Base-by-base conservation (phyloP, 176 grass and related monocot species). In the Oryza longistaminata region DNA sequence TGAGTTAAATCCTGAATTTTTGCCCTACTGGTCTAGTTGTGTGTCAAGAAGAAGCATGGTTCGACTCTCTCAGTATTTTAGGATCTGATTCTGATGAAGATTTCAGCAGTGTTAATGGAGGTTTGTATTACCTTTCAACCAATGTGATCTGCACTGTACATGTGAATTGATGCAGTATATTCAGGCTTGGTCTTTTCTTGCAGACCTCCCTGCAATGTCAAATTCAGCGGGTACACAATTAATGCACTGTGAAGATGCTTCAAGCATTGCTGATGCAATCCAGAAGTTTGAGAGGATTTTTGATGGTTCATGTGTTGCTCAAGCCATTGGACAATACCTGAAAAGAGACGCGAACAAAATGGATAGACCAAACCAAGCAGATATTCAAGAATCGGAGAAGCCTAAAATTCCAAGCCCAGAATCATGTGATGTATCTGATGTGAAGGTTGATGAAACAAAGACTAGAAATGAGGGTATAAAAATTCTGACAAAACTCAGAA, bases 41-140 rank as follows among this genome's bases (percentile, higher is more conserved):
- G 34, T 90, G 91, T 69, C 85, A 95, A 84, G 96, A 98, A 90
- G 96, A 98, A 83, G 96, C 87, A 48, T 95, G 93, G 96, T 96
- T 96, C 39, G 91, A 96, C 82, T 96, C 91, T 48, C 80, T 96
- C 49, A 96, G 93, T 76, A 94, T 96, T 81, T 81, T 99, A 68
- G 96, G 88, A 11, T 99, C 96, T 72, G 96, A 99, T 85, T 99
- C 93, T 8, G 93, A 96, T 73, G 93, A 99, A 78, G 96, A 99
- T 52, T 96, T 89, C 60, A 99, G 89, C 74, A 99, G 91, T 27
- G 93, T 96, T 64, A 93, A 90, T 66, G 96, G 93, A 96, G 96
- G 96, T 99, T 85, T 53, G 75, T 37, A 8, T 76, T 71, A 31
- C 14, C 75, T 82, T 77, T 82, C 12, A 68, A 68, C 39, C n/a